These are phyloP conservation scores for Phytophthora melonis DNA, from an alignment of 352 stramenopile genomes.

Conservation along the genomic window DNA sequence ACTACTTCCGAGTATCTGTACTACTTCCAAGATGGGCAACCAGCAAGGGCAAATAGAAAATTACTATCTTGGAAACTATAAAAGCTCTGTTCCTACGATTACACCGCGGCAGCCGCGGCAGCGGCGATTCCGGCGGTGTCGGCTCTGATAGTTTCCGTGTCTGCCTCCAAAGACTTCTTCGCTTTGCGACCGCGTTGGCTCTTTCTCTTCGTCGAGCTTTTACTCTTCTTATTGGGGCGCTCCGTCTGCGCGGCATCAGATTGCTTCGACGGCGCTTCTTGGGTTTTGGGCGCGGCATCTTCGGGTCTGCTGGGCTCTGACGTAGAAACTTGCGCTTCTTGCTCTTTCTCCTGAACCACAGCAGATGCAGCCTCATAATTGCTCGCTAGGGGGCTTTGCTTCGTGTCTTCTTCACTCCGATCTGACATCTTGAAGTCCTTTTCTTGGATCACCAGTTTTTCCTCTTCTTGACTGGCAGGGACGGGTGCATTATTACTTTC, in stretches of 20 bases:
- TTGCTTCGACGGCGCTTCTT: conserved; percentile 7
- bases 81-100: conserved; percentile 24
- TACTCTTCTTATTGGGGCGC: conserved; percentile 23
- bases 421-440: conserved; percentile 3
- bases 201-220: conserved; percentile 26
- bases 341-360: not conserved
- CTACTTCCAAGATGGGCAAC: not conserved
- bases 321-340: conserved; percentile 7
- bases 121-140: conserved; percentile 7
- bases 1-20: conserved; percentile 1
- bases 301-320: conserved; percentile 2
- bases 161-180: conserved; percentile 16
- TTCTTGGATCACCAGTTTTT: not conserved
- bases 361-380: conserved; percentile 6
- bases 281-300: not conserved
- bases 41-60: conserved; percentile 32
- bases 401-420: not conserved
- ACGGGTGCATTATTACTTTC: not conserved
- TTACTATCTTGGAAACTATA: conserved; percentile 41
- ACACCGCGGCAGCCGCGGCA: conserved; percentile 16
- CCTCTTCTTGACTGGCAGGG: conserved; percentile 1
- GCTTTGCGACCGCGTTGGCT: conserved; percentile 2
- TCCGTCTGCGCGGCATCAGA: conserved; percentile 5
- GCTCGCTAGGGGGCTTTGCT: not conserved
- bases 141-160: not conserved